Base-by-base conservation (phyloP, 495 filamentous ascomycete species). In the Aspergillus bertholletiae region DNA sequence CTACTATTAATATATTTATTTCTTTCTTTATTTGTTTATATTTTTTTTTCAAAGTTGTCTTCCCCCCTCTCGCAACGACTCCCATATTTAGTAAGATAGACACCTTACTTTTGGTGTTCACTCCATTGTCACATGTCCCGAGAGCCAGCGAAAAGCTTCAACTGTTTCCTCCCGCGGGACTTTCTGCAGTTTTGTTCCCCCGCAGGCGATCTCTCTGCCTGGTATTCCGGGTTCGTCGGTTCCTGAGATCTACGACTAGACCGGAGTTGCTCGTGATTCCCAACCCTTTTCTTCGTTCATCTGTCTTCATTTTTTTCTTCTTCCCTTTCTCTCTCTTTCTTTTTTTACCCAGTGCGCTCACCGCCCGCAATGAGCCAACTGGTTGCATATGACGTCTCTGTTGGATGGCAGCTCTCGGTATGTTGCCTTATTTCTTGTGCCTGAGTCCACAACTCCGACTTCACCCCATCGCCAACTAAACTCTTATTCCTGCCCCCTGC, bases 401-500 rank as follows among this genome's bases (percentile, higher is more conserved):
- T 77, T 83, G 80, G 71, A 84, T 84, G 81, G 81, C 81, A 77
- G 81, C 81, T 60, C 74, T 84, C 75, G 80, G 81, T 84, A 77
- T 54, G 73, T 60, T 49, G n/a, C 28, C 26, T n/a, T 21, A 61
- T 54, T 43, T 11, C 37, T 40, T n/a, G 15, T 8, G 2, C 17
- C 2, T 11, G 18, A 17, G 9, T 39, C 3, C 34, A 9, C 5
- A 7, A 18, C n/a, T 40, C n/a, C n/a, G 5, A 3, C 20, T 20
- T 13, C 27, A 20, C 13, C 7, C 20, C 9, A 13, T 9, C 5
- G 22, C 7, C 46, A 45, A 51, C 54, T 51, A 17, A 27, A 35
- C 51, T 27, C 37, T 39, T 21, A 35, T 21, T 53, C 24, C 56
- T 52, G 34, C 18, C 12, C 37, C 46, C 34, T n/a, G n/a, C n/a